Evolutionary conservation across 2,329 filamentous ascomycete species (phyloP), one percentile per base, ranked within the genome.

Genomic region (Nigrospora oryzae): DNA sequence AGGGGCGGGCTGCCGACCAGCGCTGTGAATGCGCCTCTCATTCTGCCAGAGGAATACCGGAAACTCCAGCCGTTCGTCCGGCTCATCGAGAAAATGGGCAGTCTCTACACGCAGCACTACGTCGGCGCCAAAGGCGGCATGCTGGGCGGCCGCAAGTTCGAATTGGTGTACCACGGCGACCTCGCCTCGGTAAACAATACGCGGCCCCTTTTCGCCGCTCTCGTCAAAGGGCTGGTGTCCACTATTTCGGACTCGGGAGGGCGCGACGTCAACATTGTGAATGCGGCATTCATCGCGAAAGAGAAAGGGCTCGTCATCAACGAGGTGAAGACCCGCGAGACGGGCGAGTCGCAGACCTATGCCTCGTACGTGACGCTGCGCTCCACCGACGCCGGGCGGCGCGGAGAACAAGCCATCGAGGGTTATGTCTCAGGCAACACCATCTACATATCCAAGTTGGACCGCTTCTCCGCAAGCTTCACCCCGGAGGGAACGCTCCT

Each of bases 1-100:
- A 70, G 73, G 0, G 86, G 86, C 3, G 83, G 84, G 1, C 70
- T 90, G 1, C 86, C 87, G 0, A 85, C 84, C 1, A 80, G 76
- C 16, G 86, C 86, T 5, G 86, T 91, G 57, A 91, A 93, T 51
- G 86, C 86, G 0, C 86, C 87, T 5, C 75, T 91, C 44, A 91
- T 91, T 49, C 69, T 90, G 14, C 85, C 86, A 0, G 86, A 89
- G 50, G 86, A 91, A 63, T 89, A 88, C 58, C 74, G 81, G 49
- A 87, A 84, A 48, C 70, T 91, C 5, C 83, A 87, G 54, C 86
- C 87, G 0, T 89, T 87, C 53, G 84, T 91, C 6, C 71, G 71
- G 10, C 73, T 93, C 1, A 74, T 90, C 11, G 87, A 93, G 63
- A 85, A 84, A 55, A 87, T 93, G 77, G 87, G 86, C 2, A 75